These are phyloP conservation scores for Tylopilus felleus DNA, from an alignment of 768 basidiomycete species.

Conservation along the genomic window DNA sequence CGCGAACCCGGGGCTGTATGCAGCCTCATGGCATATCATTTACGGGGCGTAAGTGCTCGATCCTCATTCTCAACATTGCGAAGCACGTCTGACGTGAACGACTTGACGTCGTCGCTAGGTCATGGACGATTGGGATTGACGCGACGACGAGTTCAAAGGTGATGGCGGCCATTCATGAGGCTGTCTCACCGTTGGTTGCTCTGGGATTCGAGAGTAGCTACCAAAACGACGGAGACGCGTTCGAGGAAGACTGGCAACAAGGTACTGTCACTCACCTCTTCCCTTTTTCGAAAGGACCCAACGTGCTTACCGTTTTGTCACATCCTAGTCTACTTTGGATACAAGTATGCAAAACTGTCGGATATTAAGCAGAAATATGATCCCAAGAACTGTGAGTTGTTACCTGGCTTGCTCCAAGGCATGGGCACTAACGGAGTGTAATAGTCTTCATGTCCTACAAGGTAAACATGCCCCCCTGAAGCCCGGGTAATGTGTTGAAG, in stretches of 20 bases:
- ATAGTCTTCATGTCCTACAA: constrained; percentile 19
- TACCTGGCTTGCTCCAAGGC: neutral
- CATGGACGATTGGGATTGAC: constrained; percentile 14
- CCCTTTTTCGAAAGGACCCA: no score
- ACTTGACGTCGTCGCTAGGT: neutral
- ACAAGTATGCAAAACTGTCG: constrained; percentile 15
- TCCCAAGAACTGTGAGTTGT: constrained; percentile 15
- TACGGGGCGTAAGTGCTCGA: constrained; percentile 11
- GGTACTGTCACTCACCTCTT: neutral
- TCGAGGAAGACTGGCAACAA: constrained; percentile 21
- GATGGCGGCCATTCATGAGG: constrained; percentile 3
- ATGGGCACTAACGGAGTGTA: neutral
- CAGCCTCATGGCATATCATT: constrained; percentile 12
- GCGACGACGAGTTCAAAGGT: neutral
- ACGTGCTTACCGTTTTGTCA: neutral
- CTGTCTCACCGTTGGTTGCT: constrained; percentile 11
- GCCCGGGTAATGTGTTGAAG: neutral
- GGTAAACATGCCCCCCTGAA: constrained; percentile 1
- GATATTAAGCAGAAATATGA: constrained; percentile 24
- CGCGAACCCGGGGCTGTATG: constrained; percentile 19
- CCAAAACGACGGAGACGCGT: constrained; percentile 21
- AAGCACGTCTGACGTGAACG: no score
- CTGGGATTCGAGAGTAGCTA: constrained; percentile 21
- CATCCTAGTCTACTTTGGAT: constrained; percentile 17
- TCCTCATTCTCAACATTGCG: no score